Evolutionary conservation across 139 green algal species (phyloP), one percentile per base, ranked within the genome.

Genomic region (Monoraphidium neglectum): DNA sequence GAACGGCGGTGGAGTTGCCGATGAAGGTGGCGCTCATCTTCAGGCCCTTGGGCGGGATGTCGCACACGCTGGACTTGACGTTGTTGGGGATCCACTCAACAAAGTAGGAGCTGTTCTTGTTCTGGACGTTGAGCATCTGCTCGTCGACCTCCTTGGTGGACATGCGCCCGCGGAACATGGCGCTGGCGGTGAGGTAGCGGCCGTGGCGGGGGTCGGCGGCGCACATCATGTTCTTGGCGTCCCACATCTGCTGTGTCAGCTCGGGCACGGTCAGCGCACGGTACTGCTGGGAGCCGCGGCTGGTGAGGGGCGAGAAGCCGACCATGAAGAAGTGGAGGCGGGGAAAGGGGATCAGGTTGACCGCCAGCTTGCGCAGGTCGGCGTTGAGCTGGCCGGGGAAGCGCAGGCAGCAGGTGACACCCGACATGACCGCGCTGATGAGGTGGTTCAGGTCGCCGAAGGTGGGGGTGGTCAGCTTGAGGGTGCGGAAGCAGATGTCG

Each of bases 161-260:
- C 96, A 99, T 99, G 77, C 91, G 87, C 40, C 95, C 95, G 54
- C 95, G 90, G 95, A 99, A 99, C 72, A 98, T 72, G 26, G 95
- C 95, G 62, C 68, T 97, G 57, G 95, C 95, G 30, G 95, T 99
- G 53, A 99, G 89, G 90, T 99, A 99, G 70, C 96, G 93, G 53
- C 96, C 96, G 79, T 99, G 96, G 72, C 96, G 90, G 21, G 96
- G 96, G 85, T 99, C 96, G 40, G 96, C 96, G 24, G 96, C 96
- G 84, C 96, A 99, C 96, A 99, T 99, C 95, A 99, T 99, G 93
- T 99, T 99, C 89, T 99, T 99, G 72, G 95, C 94, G 75, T 99
- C 96, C 95, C 95, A 99, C 96, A 99, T 99, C 90, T 99, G 95
- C 93, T 99, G 95, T 43, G 95, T 98, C 54, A 99, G 89, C 90